These are phyloP conservation scores for Puccinellia tenuiflora DNA, from an alignment of 176 grass and related monocot genomes.

Conservation along the genomic window DNA sequence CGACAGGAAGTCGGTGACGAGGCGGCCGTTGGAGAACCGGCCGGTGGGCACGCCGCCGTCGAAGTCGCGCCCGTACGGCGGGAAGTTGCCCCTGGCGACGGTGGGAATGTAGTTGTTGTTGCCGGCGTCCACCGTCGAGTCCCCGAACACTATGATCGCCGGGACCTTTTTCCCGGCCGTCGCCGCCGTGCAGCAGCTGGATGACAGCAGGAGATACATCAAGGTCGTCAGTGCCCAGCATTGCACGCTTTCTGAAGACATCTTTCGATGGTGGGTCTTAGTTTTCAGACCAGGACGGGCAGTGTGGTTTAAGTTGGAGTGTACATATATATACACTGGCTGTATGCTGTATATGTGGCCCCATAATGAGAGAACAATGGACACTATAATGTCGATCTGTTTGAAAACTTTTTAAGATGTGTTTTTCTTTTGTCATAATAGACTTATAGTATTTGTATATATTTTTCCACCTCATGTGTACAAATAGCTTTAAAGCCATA, in stretches of 20 bases:
- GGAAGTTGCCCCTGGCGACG: slow-evolving; percentile 37
- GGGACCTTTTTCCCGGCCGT: background rate
- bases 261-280: background rate
- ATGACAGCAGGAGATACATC: background rate
- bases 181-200: background rate
- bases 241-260: background rate
- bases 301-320: background rate
- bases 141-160: slow-evolving; percentile 50
- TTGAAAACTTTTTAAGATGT: background rate
- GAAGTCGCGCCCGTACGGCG: slow-evolving; percentile 55
- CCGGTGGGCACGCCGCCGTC: slow-evolving; percentile 40
- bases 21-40: slow-evolving; percentile 67
- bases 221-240: background rate
- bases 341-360: background rate
- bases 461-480: background rate
- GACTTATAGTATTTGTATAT: background rate
- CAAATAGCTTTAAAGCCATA: background rate
- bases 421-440: background rate
- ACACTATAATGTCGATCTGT: background rate
- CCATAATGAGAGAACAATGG: background rate
- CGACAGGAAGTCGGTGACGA: slow-evolving; percentile 52
- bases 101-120: slow-evolving; percentile 66
- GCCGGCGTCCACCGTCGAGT: slow-evolving; percentile 57
- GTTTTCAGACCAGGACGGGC: background rate
- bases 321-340: background rate